Evolutionary conservation across 345 rosid species (phyloP), one percentile per base, ranked within the genome.

Genomic region (Acer yangbiense): DNA sequence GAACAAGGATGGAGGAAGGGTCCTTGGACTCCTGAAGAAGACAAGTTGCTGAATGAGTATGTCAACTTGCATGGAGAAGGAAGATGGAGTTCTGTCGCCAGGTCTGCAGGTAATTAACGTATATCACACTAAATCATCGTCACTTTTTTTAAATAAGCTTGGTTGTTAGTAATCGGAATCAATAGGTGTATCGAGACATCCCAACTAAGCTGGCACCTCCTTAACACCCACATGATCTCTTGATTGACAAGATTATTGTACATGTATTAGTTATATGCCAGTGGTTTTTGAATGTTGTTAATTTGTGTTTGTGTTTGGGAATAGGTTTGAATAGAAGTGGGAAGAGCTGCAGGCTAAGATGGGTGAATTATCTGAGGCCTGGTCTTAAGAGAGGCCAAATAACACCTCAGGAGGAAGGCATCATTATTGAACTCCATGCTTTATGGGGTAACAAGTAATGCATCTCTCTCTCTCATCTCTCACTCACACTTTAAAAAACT

Each of bases 301-400:
- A 32, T 35, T 35, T 35, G 39, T 35, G 39, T 35, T 35, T 35
- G 52, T 27, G 46, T 32, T 14, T 44, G 7, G 25, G 7, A 52
- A 4, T 77, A 93, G 98, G 98, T 46, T 79, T 93, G 81, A 90
- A 93, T 46, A 88, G 98, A 75, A 90, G 86, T 77, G 95, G 97
- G 0, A 95, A 95, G 83, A 95, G 98, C 61, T 92, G 98, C 82
- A 88, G 98, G 81, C 87, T 92, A 35, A 88, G 99, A 82, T 93
- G 98, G 98, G 95, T 95, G 82, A 95, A 93, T 82, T 95, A 93
- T 85, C 82, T 92, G 6, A 86, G 95, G 79, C 99, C 97, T 61
- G 98, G 95, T 20, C 92, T 95, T 18, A 93, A 87, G 85, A 90
- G 93, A 86, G 93, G 93, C 62, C 93, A 88, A 44, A 68, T 95